Evolutionary conservation across 108 stramenopile genomes (phyloP).

Genomic region (Phaeodactylum tricornutum): DNA sequence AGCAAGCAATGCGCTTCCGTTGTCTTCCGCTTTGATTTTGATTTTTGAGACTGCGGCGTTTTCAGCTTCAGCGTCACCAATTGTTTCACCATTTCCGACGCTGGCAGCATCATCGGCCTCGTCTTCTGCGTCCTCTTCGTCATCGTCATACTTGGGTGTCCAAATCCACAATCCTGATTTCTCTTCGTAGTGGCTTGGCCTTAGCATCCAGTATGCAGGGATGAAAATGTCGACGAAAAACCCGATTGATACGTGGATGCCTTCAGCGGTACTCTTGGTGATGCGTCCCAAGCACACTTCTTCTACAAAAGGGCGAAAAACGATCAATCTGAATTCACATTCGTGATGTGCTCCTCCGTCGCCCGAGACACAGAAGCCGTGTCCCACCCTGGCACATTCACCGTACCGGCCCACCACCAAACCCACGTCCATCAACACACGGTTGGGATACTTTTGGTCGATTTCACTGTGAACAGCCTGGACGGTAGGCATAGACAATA

Average conservation of each 20-base stretch:
- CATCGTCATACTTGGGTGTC: slow-evolving; percentile 59
- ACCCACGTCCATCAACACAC: slow-evolving; percentile 75
- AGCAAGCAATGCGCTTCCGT: slow-evolving; percentile 6
- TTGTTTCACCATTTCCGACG: too few species aligned
- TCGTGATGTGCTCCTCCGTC: slow-evolving; percentile 81
- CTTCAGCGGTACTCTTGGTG: slow-evolving; percentile 49
- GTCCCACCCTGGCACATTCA: slow-evolving; percentile 40
- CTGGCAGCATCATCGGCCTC: not conserved
- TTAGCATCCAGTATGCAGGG: slow-evolving; percentile 79
- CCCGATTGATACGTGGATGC: slow-evolving; percentile 63
- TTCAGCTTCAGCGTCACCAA: not conserved
- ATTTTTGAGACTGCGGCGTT: not conserved
- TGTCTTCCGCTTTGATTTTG: slow-evolving; percentile 11
- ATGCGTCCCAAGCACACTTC: slow-evolving; percentile 77
- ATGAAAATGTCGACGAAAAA: slow-evolving; percentile 86
- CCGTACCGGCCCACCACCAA: slow-evolving; percentile 75
- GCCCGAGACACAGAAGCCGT: slow-evolving; percentile 64
- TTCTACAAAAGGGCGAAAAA: slow-evolving; percentile 86
- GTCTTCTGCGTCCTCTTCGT: slow-evolving; percentile 14
- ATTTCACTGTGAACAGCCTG: slow-evolving; percentile 59
- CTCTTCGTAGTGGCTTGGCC: slow-evolving; percentile 57
- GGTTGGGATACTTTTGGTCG: slow-evolving; percentile 68
- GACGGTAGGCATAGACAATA: slow-evolving; percentile 48
- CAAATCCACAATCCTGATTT: slow-evolving; percentile 61
- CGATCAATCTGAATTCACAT: slow-evolving; percentile 60